Conservation (phyloP, 129 eudicot genomes). For the Arctium lappa region DNA sequence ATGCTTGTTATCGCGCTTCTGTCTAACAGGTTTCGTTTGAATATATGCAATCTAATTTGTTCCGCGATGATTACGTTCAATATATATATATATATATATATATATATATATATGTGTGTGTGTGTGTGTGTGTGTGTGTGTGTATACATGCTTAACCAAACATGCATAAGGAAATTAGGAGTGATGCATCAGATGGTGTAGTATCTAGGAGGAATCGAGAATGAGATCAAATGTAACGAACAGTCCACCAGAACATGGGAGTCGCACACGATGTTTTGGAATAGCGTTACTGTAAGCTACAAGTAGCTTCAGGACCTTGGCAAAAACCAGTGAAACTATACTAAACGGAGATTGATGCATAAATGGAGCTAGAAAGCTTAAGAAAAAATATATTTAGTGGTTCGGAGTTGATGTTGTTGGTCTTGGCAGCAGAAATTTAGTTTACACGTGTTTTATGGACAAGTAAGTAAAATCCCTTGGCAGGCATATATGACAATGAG, state of each 20-base stretch:
- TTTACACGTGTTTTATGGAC: not conserved
- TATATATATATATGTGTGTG: too few relatives aligned
- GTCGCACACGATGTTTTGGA: not conserved
- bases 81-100: not conserved
- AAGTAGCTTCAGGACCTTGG: not conserved
- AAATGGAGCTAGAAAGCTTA: slow-evolving; percentile 7
- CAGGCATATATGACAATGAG: slow-evolving; percentile 1
- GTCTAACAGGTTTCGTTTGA: slow-evolving; percentile 60
- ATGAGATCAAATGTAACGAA: not conserved
- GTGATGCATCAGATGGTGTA: slow-evolving; percentile 1
- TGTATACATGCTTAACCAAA: not conserved
- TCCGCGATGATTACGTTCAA: not conserved
- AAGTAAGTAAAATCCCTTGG: not conserved
- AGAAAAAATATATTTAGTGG: not conserved
- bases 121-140: too few relatives aligned
- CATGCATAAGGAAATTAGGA: not conserved
- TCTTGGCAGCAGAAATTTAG: not conserved
- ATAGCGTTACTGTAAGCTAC: slow-evolving; percentile 2
- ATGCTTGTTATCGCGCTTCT: slow-evolving; percentile 79
- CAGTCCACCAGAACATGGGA: slow-evolving; percentile 7
- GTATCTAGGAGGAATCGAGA: not conserved
- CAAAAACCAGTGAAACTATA: not conserved
- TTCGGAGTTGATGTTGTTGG: not conserved
- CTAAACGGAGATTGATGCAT: not conserved
- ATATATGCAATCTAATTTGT: not conserved